phyloP scores from a whole-genome alignment of 2,329 filamentous ascomycete genomes.

The Cordyceps cateniannulata region DNA sequence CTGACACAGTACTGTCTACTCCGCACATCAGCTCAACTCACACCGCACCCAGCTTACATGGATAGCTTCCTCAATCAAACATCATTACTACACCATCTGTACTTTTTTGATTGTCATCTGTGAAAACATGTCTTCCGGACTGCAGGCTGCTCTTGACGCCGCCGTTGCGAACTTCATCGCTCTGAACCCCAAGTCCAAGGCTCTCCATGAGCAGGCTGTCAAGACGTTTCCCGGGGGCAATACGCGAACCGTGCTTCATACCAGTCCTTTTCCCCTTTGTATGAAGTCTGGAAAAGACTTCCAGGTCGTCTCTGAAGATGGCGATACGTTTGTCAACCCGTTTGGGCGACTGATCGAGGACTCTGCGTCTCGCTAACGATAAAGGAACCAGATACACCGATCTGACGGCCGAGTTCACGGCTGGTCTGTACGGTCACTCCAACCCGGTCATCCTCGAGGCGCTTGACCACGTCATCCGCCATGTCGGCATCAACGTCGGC shows the following conservation, averaged over 20 bases:
- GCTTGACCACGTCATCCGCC: slow-evolving; percentile 36
- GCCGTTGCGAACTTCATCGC: slow-evolving; percentile 28
- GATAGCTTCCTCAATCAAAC: not conserved
- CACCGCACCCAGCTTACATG: not conserved
- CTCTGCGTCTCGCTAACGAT: not conserved
- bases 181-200: slow-evolving; percentile 32
- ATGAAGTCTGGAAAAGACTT: slow-evolving; percentile 31
- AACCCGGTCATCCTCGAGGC: slow-evolving; percentile 46
- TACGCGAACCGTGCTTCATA: slow-evolving; percentile 38
- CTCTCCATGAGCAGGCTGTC: slow-evolving; percentile 31
- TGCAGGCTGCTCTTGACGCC: slow-evolving; percentile 24
- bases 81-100: not conserved
- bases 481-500: slow-evolving; percentile 48
- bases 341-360: too few species aligned
- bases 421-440: slow-evolving; percentile 61
- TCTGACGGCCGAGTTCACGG: slow-evolving; percentile 56
- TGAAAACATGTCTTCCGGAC: not conserved
- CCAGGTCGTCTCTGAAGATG: slow-evolving; percentile 35
- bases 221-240: slow-evolving; percentile 38
- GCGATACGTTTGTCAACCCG: slow-evolving; percentile 23
- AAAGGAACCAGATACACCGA: slow-evolving; percentile 43
- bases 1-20: not conserved
- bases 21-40: not conserved
- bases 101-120: not conserved
- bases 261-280: slow-evolving; percentile 37